Evolutionary conservation across 2,329 filamentous ascomycete species (phyloP), one percentile per base, ranked within the genome.

Genomic region (Metarhizium anisopliae): DNA sequence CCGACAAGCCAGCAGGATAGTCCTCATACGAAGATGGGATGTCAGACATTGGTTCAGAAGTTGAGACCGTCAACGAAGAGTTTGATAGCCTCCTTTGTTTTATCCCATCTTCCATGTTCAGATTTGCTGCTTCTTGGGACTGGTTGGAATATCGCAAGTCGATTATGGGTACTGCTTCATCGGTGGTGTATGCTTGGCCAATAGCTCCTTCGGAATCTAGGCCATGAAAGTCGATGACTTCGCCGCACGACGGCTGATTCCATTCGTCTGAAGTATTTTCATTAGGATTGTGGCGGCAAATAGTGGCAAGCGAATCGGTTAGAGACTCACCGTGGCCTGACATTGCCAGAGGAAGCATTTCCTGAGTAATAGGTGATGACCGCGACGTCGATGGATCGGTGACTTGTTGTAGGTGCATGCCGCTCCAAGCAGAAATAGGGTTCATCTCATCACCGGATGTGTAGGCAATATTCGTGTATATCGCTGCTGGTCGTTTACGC

Each of bases 21-120:
- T 90, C 86, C 56, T 90, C 86, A 66, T 86, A 89, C 4, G 84
- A 83, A 51, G 84, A 83, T 52, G 84, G 78, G 68, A 88, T 82
- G 62, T 89, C 86, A 5, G 84, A 86, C 47, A 87, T 73, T 25
- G 77, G 77, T 25, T 84, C 80, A 47, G 80, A 80, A 1, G 81
- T 88, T 16, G 86, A 89, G 72, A 89, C 80, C 43, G 85, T 87
- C 64, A 88, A 87, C 1, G 86, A 89, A 2, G 86, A 89, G 51
- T 85, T 85, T 20, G 86, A 89, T 75, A 88, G 80, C 59, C 85
- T 80, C 57, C 85, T 78, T 50, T 78, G 75, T 59, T 81, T 78
- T 50, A 78, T 69, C n/a, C 72, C 73, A 54, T 77, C 72, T 45
- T 83, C 81, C 58, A 80, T 75, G 56, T 72, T 73, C 58, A 80